Evolutionary conservation across 345 rosid species (phyloP), one percentile per base, ranked within the genome.

Genomic region (Cardamine resedifolia): DNA sequence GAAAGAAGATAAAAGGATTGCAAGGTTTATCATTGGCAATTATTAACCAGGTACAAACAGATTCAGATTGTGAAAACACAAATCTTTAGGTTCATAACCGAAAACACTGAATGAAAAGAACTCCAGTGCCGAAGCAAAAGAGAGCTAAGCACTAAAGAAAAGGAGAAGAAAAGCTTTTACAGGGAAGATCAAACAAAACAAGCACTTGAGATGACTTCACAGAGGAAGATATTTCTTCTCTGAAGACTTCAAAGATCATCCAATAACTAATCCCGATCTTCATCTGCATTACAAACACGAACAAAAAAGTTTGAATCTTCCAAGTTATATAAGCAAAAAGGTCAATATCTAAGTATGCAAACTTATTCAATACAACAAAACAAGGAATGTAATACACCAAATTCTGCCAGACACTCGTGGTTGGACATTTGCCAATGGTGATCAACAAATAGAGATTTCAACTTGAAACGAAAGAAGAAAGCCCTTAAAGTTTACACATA

Each of bases 181-280:
- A 68, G 6, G 4, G 34, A 44, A 56, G 41, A 55, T 27, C 59
- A 76, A 69, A 69, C 70, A 69, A 69, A 69, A 59, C 33, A 68
- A 75, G 34, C 75, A 56, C 38, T 61, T 36, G 39, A 30, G 28
- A 47, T 26, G 44, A 48, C 62, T 64, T n/a, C 61, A 56, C 61
- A 56, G 39, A 47, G 34, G 53, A 56, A 44, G 51, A 63, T 14
- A 20, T 6, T 21, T 27, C 31, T 7, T 69, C 36, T 56, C 21
- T 49, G 53, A 63, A 48, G 38, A 57, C 53, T 70, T 56, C 45
- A 62, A 27, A 19, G 55, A 19, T 24, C 44, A 14, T 31, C 9
- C 26, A 61, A 61, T 15, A 27, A 49, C 38, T 58, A 77, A 64
- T 77, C 80, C 62, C 80, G 68, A 65, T 77, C 80, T 77, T 77